phyloP scores from a whole-genome alignment of 2,329 filamentous ascomycete species.

The Geosmithia flava region DNA sequence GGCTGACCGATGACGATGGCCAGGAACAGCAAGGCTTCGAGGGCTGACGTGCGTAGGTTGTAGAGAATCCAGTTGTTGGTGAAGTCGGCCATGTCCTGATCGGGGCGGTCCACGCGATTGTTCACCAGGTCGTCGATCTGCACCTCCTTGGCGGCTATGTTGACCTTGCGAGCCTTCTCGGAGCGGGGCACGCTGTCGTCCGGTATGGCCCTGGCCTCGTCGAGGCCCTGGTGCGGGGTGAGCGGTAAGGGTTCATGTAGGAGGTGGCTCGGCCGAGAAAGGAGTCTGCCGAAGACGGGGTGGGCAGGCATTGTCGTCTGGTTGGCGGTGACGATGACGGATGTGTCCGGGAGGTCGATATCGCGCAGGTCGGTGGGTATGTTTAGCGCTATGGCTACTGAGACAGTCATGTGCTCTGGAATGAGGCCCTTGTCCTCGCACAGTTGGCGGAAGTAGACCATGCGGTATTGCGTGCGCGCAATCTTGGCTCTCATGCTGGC shows the following conservation, averaged over 20 bases:
- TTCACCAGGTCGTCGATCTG: conserved; percentile 26
- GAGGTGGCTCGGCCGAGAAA: conserved; percentile 38
- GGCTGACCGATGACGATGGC: conserved; percentile 16
- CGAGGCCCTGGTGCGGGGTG: conserved; percentile 27
- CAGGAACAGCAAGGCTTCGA: conserved; percentile 31
- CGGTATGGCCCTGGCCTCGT: conserved; percentile 22
- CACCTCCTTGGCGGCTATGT: conserved; percentile 33
- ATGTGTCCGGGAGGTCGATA: too few relatives aligned
- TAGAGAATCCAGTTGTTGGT: conserved; percentile 41
- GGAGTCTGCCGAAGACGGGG: conserved; percentile 27
- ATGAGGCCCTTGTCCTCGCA: conserved; percentile 30
- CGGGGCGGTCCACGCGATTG: conserved; percentile 5
- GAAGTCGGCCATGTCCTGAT: conserved; percentile 24
- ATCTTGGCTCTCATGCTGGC: conserved; percentile 18
- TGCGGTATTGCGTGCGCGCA: conserved; percentile 17
- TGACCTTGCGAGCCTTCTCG: conserved; percentile 18
- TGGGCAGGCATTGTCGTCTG: conserved; percentile 20
- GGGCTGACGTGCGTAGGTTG: conserved; percentile 30
- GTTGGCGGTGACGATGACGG: conserved; percentile 10
- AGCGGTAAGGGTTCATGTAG: conserved; percentile 17
- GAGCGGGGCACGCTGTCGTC: conserved; percentile 13
- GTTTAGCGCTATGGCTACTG: conserved; percentile 26
- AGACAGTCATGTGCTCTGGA: conserved; percentile 25
- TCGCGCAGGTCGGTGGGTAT: too few relatives aligned
- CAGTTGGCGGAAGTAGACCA: conserved; percentile 18